Evolutionary conservation across 108 stramenopile genomes (phyloP).

Genomic region (Skeletonema potamos): DNA sequence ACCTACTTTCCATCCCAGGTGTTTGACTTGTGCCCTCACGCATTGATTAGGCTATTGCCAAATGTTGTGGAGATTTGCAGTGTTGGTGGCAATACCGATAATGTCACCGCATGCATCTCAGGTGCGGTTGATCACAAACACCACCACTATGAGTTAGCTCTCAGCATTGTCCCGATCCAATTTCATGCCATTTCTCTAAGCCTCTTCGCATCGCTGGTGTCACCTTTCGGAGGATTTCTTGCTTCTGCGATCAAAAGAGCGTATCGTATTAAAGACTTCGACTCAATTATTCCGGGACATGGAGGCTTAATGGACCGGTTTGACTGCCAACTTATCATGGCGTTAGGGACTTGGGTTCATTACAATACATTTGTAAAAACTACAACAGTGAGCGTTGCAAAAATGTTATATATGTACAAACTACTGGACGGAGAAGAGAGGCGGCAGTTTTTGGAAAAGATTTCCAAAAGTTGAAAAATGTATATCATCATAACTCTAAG

Average conservation of each 20-base stretch:
- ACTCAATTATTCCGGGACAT: slow-evolving; percentile 89
- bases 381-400: slow-evolving; percentile 80
- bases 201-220: slow-evolving; percentile 82
- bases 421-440: slow-evolving; percentile 52
- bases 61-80: slow-evolving; percentile 70
- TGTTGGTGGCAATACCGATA: slow-evolving; percentile 16
- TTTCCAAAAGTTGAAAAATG: neutral
- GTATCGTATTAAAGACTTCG: slow-evolving; percentile 94
- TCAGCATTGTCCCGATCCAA: slow-evolving; percentile 82
- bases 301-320: slow-evolving; percentile 93
- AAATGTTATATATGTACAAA: slow-evolving; percentile 82
- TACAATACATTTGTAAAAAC: slow-evolving; percentile 93
- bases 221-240: slow-evolving; percentile 96
- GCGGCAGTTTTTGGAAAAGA: slow-evolving; percentile 51
- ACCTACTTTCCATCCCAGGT: slow-evolving; percentile 71
- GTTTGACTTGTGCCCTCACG: slow-evolving; percentile 75
- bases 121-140: slow-evolving; percentile 62
- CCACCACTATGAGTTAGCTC: slow-evolving; percentile 76
- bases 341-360: slow-evolving; percentile 95
- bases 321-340: slow-evolving; percentile 98
- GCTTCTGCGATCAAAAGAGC: slow-evolving; percentile 94
- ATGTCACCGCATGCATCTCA: slow-evolving; percentile 57
- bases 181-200: slow-evolving; percentile 80
- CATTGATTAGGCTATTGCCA: slow-evolving; percentile 55
- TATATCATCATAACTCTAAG: neutral